phyloP scores from a whole-genome alignment of 768 basidiomycete genomes.

The Leccinum arenicola region DNA sequence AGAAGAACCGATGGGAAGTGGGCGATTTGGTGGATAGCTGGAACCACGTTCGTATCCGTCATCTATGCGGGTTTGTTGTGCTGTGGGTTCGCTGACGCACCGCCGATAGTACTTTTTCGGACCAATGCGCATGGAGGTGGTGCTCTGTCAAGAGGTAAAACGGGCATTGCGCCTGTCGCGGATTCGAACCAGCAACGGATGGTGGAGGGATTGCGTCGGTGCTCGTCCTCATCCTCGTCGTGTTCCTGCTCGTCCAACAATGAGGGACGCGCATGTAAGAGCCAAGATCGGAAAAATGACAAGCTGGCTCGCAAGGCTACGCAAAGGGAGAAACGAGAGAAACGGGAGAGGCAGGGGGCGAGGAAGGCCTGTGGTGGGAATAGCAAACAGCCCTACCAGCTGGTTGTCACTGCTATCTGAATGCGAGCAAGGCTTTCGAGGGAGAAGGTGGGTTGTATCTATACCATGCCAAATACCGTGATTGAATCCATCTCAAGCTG shows the following conservation, averaged over 20 bases:
- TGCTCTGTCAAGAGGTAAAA: conserved; percentile 28
- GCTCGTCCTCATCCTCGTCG: background rate
- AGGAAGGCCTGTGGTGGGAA: conserved; percentile 18
- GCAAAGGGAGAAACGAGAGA: background rate
- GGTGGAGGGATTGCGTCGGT: conserved; percentile 18
- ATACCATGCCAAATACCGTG: too few species aligned
- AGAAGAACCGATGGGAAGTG: too few species aligned
- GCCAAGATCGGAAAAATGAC: background rate
- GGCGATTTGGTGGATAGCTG: too few species aligned
- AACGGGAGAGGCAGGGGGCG: background rate
- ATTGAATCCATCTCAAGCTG: too few species aligned
- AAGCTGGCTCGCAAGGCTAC: background rate
- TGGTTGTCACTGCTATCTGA: conserved; percentile 14
- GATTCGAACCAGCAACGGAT: conserved; percentile 21
- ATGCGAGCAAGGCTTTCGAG: background rate
- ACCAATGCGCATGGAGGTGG: conserved; percentile 41
- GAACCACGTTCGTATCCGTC: too few species aligned
- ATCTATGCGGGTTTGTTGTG: too few species aligned
- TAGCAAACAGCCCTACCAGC: conserved; percentile 17
- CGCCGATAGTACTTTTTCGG: conserved; percentile 45
- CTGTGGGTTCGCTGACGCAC: background rate
- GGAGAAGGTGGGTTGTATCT: too few species aligned
- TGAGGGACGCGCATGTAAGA: background rate
- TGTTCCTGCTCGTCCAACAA: background rate
- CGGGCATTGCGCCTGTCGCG: background rate